phyloP scores from a whole-genome alignment of 768 basidiomycete species.

The Tylopilus vinaceipallidus region DNA sequence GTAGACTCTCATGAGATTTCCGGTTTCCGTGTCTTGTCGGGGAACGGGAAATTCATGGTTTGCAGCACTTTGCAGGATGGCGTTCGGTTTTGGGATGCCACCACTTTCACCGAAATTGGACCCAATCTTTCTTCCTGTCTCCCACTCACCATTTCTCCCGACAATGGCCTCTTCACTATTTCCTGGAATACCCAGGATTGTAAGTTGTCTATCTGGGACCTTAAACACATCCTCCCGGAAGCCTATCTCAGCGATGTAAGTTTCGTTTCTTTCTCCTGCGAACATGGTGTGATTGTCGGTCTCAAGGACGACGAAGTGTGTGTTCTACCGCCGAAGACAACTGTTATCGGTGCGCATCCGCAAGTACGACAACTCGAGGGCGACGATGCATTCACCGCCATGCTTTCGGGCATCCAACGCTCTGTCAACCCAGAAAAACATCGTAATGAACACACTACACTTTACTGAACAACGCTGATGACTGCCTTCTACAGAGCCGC shows the following conservation, averaged over 20 bases:
- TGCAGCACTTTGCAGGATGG: background rate
- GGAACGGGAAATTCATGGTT: constrained; percentile 6
- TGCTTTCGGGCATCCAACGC: constrained; percentile 2
- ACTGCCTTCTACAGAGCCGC: background rate
- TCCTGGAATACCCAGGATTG: background rate
- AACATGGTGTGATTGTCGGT: background rate
- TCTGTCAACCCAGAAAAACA: constrained; percentile 1
- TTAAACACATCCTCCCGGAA: constrained; percentile 1
- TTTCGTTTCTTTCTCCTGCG: background rate
- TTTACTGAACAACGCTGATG: background rate
- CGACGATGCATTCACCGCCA: background rate
- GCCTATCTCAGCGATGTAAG: background rate
- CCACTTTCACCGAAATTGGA: constrained; percentile 4
- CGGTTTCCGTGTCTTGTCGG: background rate
- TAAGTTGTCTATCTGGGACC: background rate
- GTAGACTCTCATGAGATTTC: background rate
- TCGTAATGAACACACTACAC: background rate
- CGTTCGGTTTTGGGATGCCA: constrained; percentile 6
- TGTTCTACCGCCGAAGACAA: background rate
- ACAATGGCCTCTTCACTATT: constrained; percentile 1
- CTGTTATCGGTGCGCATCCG: background rate
- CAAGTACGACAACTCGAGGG: background rate
- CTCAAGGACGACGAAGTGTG: background rate
- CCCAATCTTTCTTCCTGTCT: background rate
- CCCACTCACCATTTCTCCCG: constrained; percentile 1